phyloP scores from a whole-genome alignment of 2,329 filamentous ascomycete species.

The Cladophialophora bantiana region DNA sequence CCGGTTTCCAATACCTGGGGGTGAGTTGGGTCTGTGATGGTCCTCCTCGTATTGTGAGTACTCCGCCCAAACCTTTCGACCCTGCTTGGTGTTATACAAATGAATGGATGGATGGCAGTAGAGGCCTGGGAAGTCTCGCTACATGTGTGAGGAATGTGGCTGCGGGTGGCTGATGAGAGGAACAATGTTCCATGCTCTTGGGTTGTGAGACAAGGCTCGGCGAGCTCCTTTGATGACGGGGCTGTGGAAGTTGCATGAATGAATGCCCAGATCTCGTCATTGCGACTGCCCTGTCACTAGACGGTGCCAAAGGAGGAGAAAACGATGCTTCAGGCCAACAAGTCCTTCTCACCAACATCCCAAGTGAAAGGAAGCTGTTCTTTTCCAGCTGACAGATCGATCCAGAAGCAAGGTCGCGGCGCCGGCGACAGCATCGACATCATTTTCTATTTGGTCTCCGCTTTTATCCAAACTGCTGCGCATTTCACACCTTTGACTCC shows the following conservation, averaged over 20 bases:
- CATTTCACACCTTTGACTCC: not conserved
- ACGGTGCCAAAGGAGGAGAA: not conserved
- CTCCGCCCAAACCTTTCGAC: not conserved
- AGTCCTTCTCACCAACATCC: not conserved
- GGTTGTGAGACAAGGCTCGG: not conserved
- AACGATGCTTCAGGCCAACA: not conserved
- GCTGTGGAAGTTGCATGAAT: not conserved
- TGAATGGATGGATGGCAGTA: not conserved
- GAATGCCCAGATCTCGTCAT: not conserved
- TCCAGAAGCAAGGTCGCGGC: not conserved
- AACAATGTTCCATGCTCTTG: not conserved
- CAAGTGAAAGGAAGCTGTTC: not conserved
- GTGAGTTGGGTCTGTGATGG: not conserved
- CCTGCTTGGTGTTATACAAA: not conserved
- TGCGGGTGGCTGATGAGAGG: not conserved
- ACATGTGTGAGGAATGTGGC: not conserved
- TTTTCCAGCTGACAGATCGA: not conserved
- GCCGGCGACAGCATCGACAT: not conserved
- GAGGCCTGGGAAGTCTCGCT: not conserved
- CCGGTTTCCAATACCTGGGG: not conserved
- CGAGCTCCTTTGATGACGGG: not conserved
- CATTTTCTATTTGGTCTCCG: not conserved
- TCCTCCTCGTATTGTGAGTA: not conserved
- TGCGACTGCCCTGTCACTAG: not conserved
- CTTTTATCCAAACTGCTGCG: not conserved